These are phyloP conservation scores for Abelmoschus esculentus DNA, from an alignment of 345 rosid genomes.

Conservation along the genomic window DNA sequence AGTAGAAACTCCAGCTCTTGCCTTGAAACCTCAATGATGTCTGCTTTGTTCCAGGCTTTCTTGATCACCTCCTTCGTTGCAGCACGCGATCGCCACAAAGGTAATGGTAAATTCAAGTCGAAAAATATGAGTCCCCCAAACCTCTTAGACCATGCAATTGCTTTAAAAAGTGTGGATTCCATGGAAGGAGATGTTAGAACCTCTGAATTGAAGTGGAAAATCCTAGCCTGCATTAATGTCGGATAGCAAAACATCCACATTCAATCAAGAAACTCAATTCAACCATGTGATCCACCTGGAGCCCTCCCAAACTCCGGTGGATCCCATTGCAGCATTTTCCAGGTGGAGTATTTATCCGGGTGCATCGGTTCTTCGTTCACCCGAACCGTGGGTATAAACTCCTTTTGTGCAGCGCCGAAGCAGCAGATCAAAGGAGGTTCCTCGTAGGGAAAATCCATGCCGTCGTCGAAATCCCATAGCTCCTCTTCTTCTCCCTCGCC, in stretches of 20 bases:
- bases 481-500: constrained; percentile 17
- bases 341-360: constrained; percentile 77
- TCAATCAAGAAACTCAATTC: constrained; percentile 7
- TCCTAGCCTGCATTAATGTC: constrained; percentile 58
- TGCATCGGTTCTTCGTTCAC: constrained; percentile 70
- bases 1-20: constrained; percentile 82
- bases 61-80: constrained; percentile 54
- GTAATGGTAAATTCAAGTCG: constrained; percentile 64
- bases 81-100: constrained; percentile 70
- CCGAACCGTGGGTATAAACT: constrained; percentile 75
- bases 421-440: constrained; percentile 80
- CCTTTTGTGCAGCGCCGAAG: constrained; percentile 74
- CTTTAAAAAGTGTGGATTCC: constrained; percentile 46
- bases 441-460: constrained; percentile 56
- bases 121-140: constrained; percentile 68
- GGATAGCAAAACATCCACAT: not conserved
- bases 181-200: constrained; percentile 53
- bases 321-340: constrained; percentile 94
- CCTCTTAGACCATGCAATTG: constrained; percentile 64
- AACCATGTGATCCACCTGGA: constrained; percentile 32
- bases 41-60: constrained; percentile 66
- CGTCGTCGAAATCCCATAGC: constrained; percentile 55
- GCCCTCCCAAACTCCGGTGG: constrained; percentile 83
- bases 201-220: constrained; percentile 77
- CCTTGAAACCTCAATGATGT: constrained; percentile 74